phyloP scores from a whole-genome alignment of 768 basidiomycete species.

The Tulasnella sp. region DNA sequence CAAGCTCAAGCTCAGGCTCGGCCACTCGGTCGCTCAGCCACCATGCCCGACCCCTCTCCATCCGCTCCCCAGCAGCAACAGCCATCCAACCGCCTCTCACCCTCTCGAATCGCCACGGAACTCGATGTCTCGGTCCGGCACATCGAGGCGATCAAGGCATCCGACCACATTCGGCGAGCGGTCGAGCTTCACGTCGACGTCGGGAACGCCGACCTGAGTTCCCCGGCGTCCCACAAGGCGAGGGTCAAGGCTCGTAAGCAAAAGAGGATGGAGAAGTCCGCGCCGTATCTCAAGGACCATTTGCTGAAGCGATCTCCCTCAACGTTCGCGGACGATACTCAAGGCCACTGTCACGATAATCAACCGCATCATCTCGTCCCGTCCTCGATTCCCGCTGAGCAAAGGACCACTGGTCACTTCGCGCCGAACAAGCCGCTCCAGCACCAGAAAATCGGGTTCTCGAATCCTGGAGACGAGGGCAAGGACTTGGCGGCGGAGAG shows the following conservation, averaged over 20 bases:
- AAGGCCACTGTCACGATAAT: no score
- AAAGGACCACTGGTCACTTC: background rate
- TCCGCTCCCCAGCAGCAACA: background rate
- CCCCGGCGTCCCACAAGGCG: conserved; percentile 4
- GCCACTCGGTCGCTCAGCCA: background rate
- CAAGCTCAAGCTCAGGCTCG: background rate
- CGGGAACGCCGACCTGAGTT: background rate
- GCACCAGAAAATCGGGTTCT: conserved; percentile 5
- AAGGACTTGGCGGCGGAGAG: background rate
- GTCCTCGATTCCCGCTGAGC: background rate
- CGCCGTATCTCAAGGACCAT: background rate
- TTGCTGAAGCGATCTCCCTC: background rate
- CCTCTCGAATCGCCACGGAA: background rate
- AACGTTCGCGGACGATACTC: no score
- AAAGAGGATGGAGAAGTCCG: background rate
- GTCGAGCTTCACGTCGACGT: conserved; percentile 2
- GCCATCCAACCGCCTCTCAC: background rate
- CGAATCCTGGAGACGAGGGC: background rate
- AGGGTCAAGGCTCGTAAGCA: background rate
- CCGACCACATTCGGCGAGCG: background rate
- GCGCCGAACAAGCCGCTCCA: background rate
- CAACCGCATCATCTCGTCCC: background rate
- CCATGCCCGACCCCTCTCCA: background rate
- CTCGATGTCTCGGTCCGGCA: background rate
- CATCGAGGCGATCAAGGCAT: background rate